phyloP scores from a whole-genome alignment of 129 eudicot species.

The Calendula officinalis region DNA sequence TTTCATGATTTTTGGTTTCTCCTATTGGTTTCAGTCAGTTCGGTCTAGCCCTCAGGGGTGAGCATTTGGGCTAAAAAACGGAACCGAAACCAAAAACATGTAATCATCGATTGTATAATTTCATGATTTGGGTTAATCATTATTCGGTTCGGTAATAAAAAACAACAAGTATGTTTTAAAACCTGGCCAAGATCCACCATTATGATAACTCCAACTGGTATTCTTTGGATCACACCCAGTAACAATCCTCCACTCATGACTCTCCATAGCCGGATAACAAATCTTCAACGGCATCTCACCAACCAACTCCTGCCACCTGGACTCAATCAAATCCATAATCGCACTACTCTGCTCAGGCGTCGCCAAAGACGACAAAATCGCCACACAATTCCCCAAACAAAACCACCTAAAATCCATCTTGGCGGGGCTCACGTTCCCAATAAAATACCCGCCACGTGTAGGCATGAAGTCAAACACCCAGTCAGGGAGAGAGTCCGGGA shows the following conservation, averaged over 20 bases:
- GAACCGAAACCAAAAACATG: not conserved
- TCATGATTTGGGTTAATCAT: too few species aligned
- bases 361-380: conserved; percentile 85
- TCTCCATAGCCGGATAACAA: conserved; percentile 91
- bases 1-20: too few species aligned
- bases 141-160: too few species aligned
- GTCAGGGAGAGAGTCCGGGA: conserved; percentile 90
- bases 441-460: conserved; percentile 82
- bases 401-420: conserved; percentile 97
- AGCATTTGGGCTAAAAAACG: too few species aligned
- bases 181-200: conserved; percentile 99
- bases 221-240: conserved; percentile 96
- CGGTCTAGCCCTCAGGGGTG: not conserved
- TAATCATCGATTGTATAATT: too few species aligned
- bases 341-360: conserved; percentile 92
- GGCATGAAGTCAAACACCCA: conserved; percentile 99
- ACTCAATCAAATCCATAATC: conserved; percentile 91
- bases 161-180: conserved; percentile 5
- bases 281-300: conserved; percentile 98
- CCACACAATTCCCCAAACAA: conserved; percentile 91
- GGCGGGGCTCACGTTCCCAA: conserved; percentile 93
- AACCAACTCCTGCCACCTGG: conserved; percentile 84
- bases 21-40: not conserved
- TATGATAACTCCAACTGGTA: conserved; percentile 96
- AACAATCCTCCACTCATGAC: conserved; percentile 89